phyloP scores from a whole-genome alignment of 306 rosid species.

The Vigna hirtella region DNA sequence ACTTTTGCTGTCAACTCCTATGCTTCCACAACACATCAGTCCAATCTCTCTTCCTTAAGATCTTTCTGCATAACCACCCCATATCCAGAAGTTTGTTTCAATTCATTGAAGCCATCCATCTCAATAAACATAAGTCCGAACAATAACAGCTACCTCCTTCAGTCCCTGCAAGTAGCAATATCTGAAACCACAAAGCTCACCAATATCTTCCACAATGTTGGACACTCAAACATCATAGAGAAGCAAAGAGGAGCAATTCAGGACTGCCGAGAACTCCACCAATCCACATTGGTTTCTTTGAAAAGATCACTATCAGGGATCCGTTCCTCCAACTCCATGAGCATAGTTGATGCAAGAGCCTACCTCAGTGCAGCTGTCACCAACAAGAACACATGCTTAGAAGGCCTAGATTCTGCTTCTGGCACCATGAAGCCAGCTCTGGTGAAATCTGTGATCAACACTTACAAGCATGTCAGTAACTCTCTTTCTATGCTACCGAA shows the following conservation, averaged over 20 bases:
- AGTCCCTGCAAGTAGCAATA: constrained; percentile 63
- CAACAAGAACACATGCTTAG: constrained; percentile 84
- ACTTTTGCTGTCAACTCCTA: constrained; percentile 33
- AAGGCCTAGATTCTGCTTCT: constrained; percentile 75
- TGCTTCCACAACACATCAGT: constrained; percentile 43
- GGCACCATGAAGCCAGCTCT: constrained; percentile 65
- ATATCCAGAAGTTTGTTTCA: constrained; percentile 68
- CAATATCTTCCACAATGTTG: constrained; percentile 47
- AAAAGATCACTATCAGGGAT: constrained; percentile 58
- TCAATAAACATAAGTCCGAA: constrained; percentile 56
- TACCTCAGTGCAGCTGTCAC: constrained; percentile 86
- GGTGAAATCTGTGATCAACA: constrained; percentile 51
- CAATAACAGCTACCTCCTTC: constrained; percentile 63
- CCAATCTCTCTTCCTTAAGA: constrained; percentile 54
- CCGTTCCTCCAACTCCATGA: constrained; percentile 10
- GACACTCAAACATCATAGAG: constrained; percentile 56
- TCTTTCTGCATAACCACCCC: constrained; percentile 73
- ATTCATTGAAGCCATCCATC: constrained; percentile 54
- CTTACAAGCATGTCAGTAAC: constrained; percentile 73
- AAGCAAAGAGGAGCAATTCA: constrained; percentile 70
- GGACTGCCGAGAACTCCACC: constrained; percentile 79
- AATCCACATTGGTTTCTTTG: constrained; percentile 60
- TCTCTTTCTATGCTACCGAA: constrained; percentile 69
- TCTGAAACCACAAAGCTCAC: constrained; percentile 71
- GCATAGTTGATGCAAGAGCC: constrained; percentile 54